Conservation (phyloP, 164 flowering plant genomes). For the Kalanchoe fedtschenkoi region DNA sequence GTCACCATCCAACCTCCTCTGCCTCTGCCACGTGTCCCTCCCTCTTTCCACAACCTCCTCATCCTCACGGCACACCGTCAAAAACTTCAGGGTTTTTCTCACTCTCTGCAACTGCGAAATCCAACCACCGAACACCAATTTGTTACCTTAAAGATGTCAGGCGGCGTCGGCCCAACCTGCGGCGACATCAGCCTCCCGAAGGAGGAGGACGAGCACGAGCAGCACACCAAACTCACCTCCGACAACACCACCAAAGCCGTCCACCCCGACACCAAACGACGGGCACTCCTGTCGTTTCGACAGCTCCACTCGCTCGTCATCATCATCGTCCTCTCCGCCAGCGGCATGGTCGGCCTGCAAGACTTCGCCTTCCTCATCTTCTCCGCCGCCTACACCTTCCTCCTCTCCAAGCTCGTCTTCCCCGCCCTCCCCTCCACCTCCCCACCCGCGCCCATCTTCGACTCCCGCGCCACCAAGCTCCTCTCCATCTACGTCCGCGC, state of each 20-base stretch:
- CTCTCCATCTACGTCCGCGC: slow-evolving; percentile 26
- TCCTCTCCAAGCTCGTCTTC: slow-evolving; percentile 31
- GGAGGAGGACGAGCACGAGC: slow-evolving; percentile 16
- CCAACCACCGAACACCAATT: too few relatives aligned
- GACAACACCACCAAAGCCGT: background rate
- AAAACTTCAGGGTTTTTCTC: too few relatives aligned
- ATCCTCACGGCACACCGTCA: too few relatives aligned
- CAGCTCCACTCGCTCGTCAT: slow-evolving; percentile 32
- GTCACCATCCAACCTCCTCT: too few relatives aligned
- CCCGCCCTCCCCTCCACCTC: slow-evolving; percentile 10
- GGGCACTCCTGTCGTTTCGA: slow-evolving; percentile 25
- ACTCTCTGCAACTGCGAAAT: too few relatives aligned
- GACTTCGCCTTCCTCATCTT: slow-evolving; percentile 31
- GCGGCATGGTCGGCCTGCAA: slow-evolving; percentile 30
- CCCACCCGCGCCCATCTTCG: slow-evolving; percentile 27
- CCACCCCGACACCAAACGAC: background rate
- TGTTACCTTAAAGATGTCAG: too few relatives aligned
- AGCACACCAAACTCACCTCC: background rate
- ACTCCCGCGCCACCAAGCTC: slow-evolving; percentile 16
- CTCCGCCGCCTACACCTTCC: slow-evolving; percentile 24
- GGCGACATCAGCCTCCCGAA: slow-evolving; percentile 29
- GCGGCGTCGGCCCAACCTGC: too few relatives aligned
- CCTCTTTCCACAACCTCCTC: too few relatives aligned
- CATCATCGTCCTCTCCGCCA: slow-evolving; percentile 25
- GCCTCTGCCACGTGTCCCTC: too few relatives aligned